Conservation (phyloP, 1,139 yeast genomes). For the Yarrowia galli region DNA sequence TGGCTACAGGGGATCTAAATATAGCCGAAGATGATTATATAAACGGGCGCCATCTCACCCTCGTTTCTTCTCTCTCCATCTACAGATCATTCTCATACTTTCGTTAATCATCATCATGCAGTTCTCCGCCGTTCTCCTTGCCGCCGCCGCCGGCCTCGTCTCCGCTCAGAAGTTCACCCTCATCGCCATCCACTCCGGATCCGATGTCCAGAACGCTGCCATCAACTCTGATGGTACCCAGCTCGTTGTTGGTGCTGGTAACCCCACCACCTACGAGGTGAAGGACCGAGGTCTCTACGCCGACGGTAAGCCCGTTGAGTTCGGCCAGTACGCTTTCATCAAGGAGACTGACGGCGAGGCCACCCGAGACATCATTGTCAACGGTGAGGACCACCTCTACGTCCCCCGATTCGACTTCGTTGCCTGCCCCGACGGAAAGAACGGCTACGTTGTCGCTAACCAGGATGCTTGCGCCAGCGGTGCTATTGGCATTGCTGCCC, state of each 20-base stretch:
- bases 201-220: constrained; percentile 6
- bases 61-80: neutral
- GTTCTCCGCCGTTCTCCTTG: constrained; percentile 25
- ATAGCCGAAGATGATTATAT: constrained; percentile 2
- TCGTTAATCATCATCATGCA: constrained; percentile 3
- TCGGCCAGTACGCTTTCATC: neutral
- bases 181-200: constrained; percentile 22
- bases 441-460: constrained; percentile 14
- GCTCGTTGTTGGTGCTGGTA: constrained; percentile 5
- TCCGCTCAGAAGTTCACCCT: constrained; percentile 11
- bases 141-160: constrained; percentile 12
- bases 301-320: constrained; percentile 20
- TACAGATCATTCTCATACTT: neutral
- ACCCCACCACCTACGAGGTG: constrained; percentile 17
- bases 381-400: constrained; percentile 17
- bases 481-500: neutral
- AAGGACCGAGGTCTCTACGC: constrained; percentile 5
- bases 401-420: constrained; percentile 2
- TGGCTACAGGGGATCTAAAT: neutral
- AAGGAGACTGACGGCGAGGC: constrained; percentile 11
- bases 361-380: constrained; percentile 25
- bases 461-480: neutral
- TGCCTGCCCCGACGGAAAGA: constrained; percentile 7
- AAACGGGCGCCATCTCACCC: neutral
- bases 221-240: constrained; percentile 3